Evolutionary conservation across 768 basidiomycete species (phyloP), one percentile per base, ranked within the genome.

Genomic region (Mycena latifolia): DNA sequence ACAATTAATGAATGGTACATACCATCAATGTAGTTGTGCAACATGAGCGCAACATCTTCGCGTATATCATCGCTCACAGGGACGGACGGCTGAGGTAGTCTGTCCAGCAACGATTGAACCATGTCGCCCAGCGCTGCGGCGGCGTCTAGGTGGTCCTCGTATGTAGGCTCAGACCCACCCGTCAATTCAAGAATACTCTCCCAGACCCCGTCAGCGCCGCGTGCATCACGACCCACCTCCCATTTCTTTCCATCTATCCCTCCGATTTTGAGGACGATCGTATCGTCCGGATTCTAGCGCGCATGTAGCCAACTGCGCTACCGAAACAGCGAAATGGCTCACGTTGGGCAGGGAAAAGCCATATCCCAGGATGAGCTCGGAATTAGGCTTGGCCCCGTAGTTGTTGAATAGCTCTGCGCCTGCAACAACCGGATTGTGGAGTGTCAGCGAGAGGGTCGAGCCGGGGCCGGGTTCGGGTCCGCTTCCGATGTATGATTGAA

Each of bases 321-420:
- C n/a, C 14, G 17, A 33, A 5, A 20, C 6, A 41, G 27, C 22
- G 25, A 9, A 27, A n/a, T 45, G 27, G 43, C 65, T 63, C 45
- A 69, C 69, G 37, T 88, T 67, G 2, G 85, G 79, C 5, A 96
- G 75, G 0, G 92, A 87, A 78, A 98, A 99, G 1, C 97, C 96
- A 73, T 98, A 98, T 7, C 93, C 95, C 5, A 98, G 84, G 50
- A 98, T 88, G 47, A 98, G 85, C 77, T 96, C 94, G 28, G 93
- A 85, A 76, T 97, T 96, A 0, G 94, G 89, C 75, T 98, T 98
- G 0, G 90, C 86, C 0, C 96, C 96, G 76, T 98, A 98, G 75
- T 97, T 97, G 79, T 96, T 97, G 80, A 91, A 89, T 22, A 96
- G 79, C 75, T 95, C 92, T 27, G 82, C 72, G 18, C 83, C 85